These are phyloP conservation scores for Phytophthora litchii DNA, from an alignment of 352 stramenopile genomes.

Conservation along the genomic window DNA sequence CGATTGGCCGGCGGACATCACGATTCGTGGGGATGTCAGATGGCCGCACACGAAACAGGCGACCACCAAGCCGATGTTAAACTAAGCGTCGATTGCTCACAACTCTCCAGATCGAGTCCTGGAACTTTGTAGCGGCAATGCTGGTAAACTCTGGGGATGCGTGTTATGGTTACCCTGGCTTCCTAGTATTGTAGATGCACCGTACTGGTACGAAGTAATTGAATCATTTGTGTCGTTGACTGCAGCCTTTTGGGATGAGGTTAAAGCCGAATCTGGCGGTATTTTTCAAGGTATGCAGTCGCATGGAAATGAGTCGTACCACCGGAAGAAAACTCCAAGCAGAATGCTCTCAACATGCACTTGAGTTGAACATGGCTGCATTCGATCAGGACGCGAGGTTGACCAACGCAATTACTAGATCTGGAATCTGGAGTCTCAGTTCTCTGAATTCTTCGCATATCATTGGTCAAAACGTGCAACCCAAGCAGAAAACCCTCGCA, in stretches of 20 bases:
- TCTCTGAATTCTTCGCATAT: conserved; percentile 2
- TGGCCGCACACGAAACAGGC: conserved; percentile 21
- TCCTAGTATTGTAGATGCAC: conserved; percentile 15
- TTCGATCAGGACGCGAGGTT: too few species aligned
- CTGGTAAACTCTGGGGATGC: too few species aligned
- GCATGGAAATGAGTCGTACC: conserved; percentile 22
- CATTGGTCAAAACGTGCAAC: conserved; percentile 16
- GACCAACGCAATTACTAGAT: background rate
- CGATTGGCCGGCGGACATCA: conserved; percentile 23
- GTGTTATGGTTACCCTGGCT: too few species aligned
- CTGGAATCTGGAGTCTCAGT: background rate
- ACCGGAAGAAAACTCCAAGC: conserved; percentile 9
- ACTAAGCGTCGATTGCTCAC: conserved; percentile 20
- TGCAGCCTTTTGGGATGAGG: too few species aligned
- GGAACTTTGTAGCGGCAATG: background rate
- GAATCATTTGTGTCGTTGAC: too few species aligned
- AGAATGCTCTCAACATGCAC: conserved; percentile 4
- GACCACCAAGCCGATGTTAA: conserved; percentile 16
- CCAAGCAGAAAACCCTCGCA: conserved; percentile 30
- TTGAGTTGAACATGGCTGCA: background rate
- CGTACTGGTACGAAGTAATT: too few species aligned
- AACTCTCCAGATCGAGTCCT: conserved; percentile 7
- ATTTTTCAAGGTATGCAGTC: conserved; percentile 1
- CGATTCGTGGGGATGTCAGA: conserved; percentile 10
- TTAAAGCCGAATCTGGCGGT: too few species aligned